Evolutionary conservation across 2,329 filamentous ascomycete genomes (phyloP).

Genomic region (Venturiaceae sp.): DNA sequence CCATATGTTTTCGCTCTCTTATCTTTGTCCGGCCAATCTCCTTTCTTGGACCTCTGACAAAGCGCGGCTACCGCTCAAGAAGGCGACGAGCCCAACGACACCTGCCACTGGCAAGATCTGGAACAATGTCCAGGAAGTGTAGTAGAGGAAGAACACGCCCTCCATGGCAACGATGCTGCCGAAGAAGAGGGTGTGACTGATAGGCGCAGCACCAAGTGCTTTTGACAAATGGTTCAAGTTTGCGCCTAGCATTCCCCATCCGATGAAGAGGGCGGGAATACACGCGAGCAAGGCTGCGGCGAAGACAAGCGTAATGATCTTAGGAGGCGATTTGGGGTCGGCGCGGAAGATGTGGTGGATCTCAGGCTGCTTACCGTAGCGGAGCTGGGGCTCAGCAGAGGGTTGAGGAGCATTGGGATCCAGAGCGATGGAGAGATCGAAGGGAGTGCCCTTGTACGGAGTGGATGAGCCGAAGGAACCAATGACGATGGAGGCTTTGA

Average conservation of each 20-base stretch:
- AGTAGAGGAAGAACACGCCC: slow-evolving; percentile 90
- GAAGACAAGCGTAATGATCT: slow-evolving; percentile 71
- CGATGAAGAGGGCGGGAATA: slow-evolving; percentile 61
- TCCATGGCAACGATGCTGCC: slow-evolving; percentile 83
- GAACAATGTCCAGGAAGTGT: slow-evolving; percentile 85
- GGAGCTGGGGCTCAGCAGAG: slow-evolving; percentile 56
- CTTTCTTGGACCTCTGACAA: slow-evolving; percentile 87
- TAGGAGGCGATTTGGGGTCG: slow-evolving; percentile 71
- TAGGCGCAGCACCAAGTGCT: slow-evolving; percentile 64
- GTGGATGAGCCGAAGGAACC: slow-evolving; percentile 73
- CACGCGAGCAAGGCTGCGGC: slow-evolving; percentile 61
- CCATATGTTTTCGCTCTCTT: slow-evolving; percentile 12
- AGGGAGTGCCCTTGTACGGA: slow-evolving; percentile 59
- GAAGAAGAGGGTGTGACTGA: slow-evolving; percentile 78
- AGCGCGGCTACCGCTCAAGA: slow-evolving; percentile 82
- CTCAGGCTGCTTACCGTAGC: slow-evolving; percentile 75
- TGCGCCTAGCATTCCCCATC: slow-evolving; percentile 71
- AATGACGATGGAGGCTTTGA: slow-evolving; percentile 74
- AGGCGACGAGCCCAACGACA: slow-evolving; percentile 59
- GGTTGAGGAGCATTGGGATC: slow-evolving; percentile 53
- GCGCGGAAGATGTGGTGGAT: slow-evolving; percentile 85
- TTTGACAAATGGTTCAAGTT: slow-evolving; percentile 71
- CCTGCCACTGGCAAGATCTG: slow-evolving; percentile 68
- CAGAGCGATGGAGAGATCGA: slow-evolving; percentile 58
- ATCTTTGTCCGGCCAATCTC: slow-evolving; percentile 63